These are phyloP conservation scores for Chlorella sp. DNA, from an alignment of 139 green algal genomes.

Conservation along the genomic window DNA sequence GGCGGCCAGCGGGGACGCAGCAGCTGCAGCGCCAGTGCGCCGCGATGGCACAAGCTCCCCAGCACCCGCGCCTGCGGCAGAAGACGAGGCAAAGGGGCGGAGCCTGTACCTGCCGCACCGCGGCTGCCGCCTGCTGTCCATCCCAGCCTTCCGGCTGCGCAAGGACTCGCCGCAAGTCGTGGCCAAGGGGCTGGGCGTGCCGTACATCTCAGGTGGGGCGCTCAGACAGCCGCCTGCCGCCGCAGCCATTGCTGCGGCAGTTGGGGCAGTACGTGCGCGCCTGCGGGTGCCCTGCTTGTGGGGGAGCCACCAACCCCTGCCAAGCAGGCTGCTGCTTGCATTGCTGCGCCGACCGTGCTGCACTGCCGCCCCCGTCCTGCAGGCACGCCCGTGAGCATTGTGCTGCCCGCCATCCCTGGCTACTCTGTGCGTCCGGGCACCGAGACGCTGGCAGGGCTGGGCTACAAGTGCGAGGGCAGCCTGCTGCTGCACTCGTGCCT, in stretches of 20 bases:
- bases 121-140: slow-evolving; percentile 41
- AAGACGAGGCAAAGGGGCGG: background rate
- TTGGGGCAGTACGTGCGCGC: background rate
- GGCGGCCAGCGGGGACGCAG: background rate
- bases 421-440: slow-evolving; percentile 15
- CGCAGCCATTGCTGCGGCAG: background rate
- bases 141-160: slow-evolving; percentile 25
- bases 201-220: slow-evolving; percentile 34
- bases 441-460: slow-evolving; percentile 26
- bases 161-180: slow-evolving; percentile 7
- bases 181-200: background rate
- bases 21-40: too few relatives aligned
- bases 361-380: background rate
- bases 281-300: background rate
- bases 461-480: slow-evolving; percentile 14
- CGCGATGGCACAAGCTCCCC: too few relatives aligned
- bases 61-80: background rate
- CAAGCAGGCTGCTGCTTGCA: background rate
- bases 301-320: background rate
- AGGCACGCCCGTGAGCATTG: slow-evolving; percentile 38
- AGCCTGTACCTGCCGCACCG: slow-evolving; percentile 14
- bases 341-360: background rate
- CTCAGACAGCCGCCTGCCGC: too few relatives aligned
- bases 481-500: slow-evolving; percentile 26
- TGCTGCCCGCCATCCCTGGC: slow-evolving; percentile 14